These are phyloP conservation scores for Lactarius trivialis DNA, from an alignment of 768 basidiomycete species.

Conservation along the genomic window DNA sequence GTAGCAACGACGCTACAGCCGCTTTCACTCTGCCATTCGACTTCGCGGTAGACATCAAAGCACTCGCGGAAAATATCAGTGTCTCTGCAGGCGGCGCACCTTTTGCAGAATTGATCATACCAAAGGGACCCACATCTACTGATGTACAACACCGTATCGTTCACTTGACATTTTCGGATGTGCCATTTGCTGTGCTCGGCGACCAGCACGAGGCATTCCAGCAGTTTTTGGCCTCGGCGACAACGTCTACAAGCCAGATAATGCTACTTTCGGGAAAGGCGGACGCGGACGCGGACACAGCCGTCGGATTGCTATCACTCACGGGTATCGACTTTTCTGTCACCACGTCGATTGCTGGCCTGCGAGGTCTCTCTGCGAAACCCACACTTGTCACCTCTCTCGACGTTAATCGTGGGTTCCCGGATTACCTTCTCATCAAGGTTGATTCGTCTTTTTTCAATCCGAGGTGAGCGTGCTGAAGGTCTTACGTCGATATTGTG, in stretches of 20 bases:
- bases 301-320: slow-evolving; percentile 55
- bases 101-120: slow-evolving; percentile 57
- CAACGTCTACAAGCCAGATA: slow-evolving; percentile 39
- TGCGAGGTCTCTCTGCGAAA: slow-evolving; percentile 56
- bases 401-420: slow-evolving; percentile 62
- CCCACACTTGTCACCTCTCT: slow-evolving; percentile 51
- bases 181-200: slow-evolving; percentile 52
- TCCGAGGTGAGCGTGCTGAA: slow-evolving; percentile 42
- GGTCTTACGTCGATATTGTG: background rate
- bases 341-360: slow-evolving; percentile 49
- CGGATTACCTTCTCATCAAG: slow-evolving; percentile 62
- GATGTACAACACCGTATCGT: slow-evolving; percentile 59
- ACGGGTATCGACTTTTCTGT: slow-evolving; percentile 54
- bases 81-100: slow-evolving; percentile 44
- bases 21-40: slow-evolving; percentile 62
- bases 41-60: slow-evolving; percentile 62
- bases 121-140: slow-evolving; percentile 49
- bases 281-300: slow-evolving; percentile 54
- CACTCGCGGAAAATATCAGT: slow-evolving; percentile 53
- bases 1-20: slow-evolving; percentile 53
- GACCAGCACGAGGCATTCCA: slow-evolving; percentile 49
- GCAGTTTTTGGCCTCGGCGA: slow-evolving; percentile 55
- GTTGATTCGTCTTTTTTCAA: slow-evolving; percentile 56
- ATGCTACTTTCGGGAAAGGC: slow-evolving; percentile 46
- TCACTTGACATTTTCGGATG: slow-evolving; percentile 48